These are phyloP conservation scores for Spathaspora sp. DNA, from an alignment of 805 yeast species.

Conservation along the genomic window DNA sequence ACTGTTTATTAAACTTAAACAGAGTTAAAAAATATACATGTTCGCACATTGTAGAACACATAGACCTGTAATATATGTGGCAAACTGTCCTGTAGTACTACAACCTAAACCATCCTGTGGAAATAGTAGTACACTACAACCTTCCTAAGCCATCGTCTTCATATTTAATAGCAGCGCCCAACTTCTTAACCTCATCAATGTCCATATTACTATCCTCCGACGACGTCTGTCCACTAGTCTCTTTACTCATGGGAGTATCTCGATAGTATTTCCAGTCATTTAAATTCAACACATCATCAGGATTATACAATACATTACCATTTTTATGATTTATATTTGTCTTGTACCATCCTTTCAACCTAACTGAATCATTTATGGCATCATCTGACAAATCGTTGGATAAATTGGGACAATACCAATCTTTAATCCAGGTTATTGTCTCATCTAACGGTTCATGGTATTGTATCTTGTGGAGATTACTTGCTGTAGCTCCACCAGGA, in stretches of 20 bases:
- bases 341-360: conserved; percentile 39
- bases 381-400: conserved; percentile 1
- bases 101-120: too few species aligned
- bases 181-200: conserved; percentile 13
- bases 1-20: conserved; percentile 45
- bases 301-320: conserved; percentile 3
- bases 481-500: not conserved
- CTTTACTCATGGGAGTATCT: conserved; percentile 9
- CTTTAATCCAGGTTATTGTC: conserved; percentile 35
- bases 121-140: not conserved
- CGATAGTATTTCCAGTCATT: conserved; percentile 29
- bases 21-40: not conserved
- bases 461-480: conserved; percentile 2
- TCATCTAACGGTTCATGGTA: conserved; percentile 19
- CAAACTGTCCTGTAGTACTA: too few species aligned
- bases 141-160: conserved; percentile 1
- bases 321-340: conserved; percentile 16
- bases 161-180: conserved; percentile 4
- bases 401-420: conserved; percentile 31
- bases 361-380: conserved; percentile 8
- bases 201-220: conserved; percentile 27
- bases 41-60: not conserved
- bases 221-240: conserved; percentile 13
- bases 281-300: conserved; percentile 44
- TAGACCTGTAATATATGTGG: not conserved